Base-by-base conservation (phyloP, 306 rosid species). In the Prosopis cineraria region DNA sequence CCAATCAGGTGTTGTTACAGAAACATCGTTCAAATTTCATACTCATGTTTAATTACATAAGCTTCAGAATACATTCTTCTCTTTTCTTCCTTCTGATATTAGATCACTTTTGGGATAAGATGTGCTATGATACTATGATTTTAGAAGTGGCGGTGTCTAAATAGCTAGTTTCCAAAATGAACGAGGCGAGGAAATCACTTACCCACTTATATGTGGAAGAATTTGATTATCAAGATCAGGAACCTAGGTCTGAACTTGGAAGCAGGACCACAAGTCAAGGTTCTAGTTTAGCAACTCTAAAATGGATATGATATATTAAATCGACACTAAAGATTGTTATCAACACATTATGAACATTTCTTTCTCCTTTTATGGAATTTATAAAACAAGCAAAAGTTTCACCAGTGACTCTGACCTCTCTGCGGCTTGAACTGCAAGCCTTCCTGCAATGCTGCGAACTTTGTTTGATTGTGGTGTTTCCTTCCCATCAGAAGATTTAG, bases 401-500 rank as follows among this genome's bases (percentile, higher is more conserved):
- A 58, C 40, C 7, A 6, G 34, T 55, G 25, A 30, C 74, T 17
- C 74, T 68, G 27, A 90, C 98, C 95, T 92, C 72, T 90, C 85
- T 30, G 98, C 98, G 37, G 98, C 98, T 73, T 78, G 84, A 79
- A 70, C 83, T 31, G 98, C 97, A 64, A 94, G 78, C 83, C 98
- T 94, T 70, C 97, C 97, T 0, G 91, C 95, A 44, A 94, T 82
- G 62, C 90, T 88, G 13, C 92, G 93, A 55, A 94, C 89, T 80
- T 81, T 92, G 85, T 94, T 92, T 1, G 98, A 94, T 81, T 94
- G 98, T 19, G 89, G 82, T 0, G 97, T 94, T 85, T 92, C 98
- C 41, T 87, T 88, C 56, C 98, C 98, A 39, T 90, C 89, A 45
- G 58, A 60, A 56, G 97, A 89, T 86, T 79, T 92, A 4, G 98